Percentiles rank a stretch among this genome's conserved stretches.
These are phyloP conservation scores for Malus orientalis DNA, from an alignment of 306 rosid species.

Conservation along the genomic window DNA sequence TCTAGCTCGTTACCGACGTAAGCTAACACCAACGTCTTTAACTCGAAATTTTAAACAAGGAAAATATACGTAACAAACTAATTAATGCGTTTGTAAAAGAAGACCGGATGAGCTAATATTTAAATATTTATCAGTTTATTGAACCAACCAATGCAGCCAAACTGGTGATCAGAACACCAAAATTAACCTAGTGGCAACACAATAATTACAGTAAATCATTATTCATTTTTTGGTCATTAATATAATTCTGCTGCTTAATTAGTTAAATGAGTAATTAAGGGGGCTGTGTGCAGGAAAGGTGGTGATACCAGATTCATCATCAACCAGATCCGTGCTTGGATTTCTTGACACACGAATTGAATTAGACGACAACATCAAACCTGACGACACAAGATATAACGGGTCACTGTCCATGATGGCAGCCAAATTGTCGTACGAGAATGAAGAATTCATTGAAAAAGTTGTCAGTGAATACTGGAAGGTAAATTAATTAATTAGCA, in stretches of 20 bases:
- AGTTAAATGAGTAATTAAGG: too few relatives aligned
- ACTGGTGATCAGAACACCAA: background rate
- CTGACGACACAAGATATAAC: conserved; percentile 3
- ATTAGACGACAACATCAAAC: conserved; percentile 21
- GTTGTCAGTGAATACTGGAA: conserved; percentile 28
- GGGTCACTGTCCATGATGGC: conserved; percentile 26
- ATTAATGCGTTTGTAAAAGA: too few relatives aligned
- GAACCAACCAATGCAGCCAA: too few relatives aligned
- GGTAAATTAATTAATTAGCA: conserved; percentile 1
- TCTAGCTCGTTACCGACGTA: too few relatives aligned
- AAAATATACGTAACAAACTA: too few relatives aligned
- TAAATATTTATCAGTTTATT: too few relatives aligned
- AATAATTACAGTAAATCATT: too few relatives aligned
- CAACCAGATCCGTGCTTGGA: conserved; percentile 20
- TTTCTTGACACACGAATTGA: conserved; percentile 22
- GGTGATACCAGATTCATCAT: background rate
- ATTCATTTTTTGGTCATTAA: background rate
- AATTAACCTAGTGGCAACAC: background rate
- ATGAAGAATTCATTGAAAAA: background rate
- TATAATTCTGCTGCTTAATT: too few relatives aligned
- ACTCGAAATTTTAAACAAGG: too few relatives aligned
- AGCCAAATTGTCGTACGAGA: conserved; percentile 30
- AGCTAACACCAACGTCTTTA: too few relatives aligned
- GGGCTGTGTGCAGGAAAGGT: conserved; percentile 17
- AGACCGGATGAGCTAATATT: too few relatives aligned